phyloP scores from a whole-genome alignment of 2,329 filamentous ascomycete genomes.

The Teratosphaeriaceae sp. region DNA sequence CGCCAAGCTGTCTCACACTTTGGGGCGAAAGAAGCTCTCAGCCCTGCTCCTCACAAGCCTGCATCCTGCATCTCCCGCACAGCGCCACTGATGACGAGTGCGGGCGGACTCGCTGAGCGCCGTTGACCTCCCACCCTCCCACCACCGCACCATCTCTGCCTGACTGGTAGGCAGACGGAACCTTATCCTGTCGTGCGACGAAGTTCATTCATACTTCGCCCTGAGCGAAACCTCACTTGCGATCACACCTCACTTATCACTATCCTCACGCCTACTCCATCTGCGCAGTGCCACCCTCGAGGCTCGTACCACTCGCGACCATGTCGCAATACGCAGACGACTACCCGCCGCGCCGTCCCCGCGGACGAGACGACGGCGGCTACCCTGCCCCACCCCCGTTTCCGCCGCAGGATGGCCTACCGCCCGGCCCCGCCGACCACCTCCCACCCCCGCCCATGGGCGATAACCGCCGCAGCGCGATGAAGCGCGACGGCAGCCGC shows the following conservation, averaged over 20 bases:
- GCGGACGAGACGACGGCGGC: background rate
- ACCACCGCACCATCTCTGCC: no score
- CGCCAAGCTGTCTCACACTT: no score
- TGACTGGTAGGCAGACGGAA: background rate
- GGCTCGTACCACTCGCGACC: background rate
- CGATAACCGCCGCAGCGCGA: conserved; percentile 20
- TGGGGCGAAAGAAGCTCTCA: no score
- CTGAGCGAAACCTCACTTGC: background rate
- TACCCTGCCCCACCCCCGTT: conserved; percentile 3
- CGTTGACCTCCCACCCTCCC: no score
- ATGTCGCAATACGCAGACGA: conserved; percentile 4
- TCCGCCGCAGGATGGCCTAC: background rate
- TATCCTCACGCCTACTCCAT: no score
- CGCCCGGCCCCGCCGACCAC: background rate
- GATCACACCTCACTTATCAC: background rate
- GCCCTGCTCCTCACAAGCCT: no score
- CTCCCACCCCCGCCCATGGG: conserved; percentile 28
- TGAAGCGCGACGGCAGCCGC: conserved; percentile 28
- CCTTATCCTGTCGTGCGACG: background rate
- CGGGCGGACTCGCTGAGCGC: no score
- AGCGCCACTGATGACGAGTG: no score
- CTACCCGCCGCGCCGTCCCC: background rate
- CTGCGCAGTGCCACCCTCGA: no score
- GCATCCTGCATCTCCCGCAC: no score
- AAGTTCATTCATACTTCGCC: no score